Conservation (phyloP, 192 early-diverging fungal species). For the Thoreauomyces humboldtii region DNA sequence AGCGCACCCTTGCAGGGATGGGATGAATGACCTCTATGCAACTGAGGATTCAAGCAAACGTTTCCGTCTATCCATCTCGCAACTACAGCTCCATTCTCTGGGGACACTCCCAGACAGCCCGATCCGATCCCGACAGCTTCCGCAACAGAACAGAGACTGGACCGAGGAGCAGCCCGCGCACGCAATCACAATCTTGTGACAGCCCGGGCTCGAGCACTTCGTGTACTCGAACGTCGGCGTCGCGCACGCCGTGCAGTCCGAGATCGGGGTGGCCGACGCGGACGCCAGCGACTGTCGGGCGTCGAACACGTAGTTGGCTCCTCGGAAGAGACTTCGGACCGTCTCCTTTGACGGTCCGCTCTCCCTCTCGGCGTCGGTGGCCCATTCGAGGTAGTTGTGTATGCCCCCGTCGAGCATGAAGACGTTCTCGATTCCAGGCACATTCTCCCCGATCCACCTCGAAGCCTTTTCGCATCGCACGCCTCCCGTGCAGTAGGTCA, state of each 20-base stretch:
- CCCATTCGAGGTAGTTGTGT: conserved; percentile 71
- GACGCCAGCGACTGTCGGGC: conserved; percentile 49
- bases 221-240: conserved; percentile 40
- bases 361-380: conserved; percentile 31
- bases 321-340: conserved; percentile 48
- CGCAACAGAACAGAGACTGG: neutral
- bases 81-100: neutral
- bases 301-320: conserved; percentile 73
- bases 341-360: neutral
- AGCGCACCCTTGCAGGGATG: too few relatives aligned
- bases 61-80: conserved; percentile 2
- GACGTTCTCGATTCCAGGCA: conserved; percentile 37
- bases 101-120: too few relatives aligned
- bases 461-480: conserved; percentile 59
- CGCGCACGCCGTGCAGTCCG: conserved; percentile 31
- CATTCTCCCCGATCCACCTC: conserved; percentile 42
- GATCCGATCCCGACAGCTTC: neutral
- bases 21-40: too few relatives aligned
- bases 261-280: neutral
- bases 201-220: conserved; percentile 50
- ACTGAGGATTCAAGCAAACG: neutral
- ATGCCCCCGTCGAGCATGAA: conserved; percentile 68
- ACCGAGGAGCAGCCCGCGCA: conserved; percentile 21
- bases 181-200: conserved; percentile 51
- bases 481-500: conserved; percentile 71